A percentile compares a stretch with the other conserved stretches of the same genome.
Evolutionary conservation across 2,329 filamentous ascomycete species (phyloP).

Genomic region (Colletotrichum liaoningense): DNA sequence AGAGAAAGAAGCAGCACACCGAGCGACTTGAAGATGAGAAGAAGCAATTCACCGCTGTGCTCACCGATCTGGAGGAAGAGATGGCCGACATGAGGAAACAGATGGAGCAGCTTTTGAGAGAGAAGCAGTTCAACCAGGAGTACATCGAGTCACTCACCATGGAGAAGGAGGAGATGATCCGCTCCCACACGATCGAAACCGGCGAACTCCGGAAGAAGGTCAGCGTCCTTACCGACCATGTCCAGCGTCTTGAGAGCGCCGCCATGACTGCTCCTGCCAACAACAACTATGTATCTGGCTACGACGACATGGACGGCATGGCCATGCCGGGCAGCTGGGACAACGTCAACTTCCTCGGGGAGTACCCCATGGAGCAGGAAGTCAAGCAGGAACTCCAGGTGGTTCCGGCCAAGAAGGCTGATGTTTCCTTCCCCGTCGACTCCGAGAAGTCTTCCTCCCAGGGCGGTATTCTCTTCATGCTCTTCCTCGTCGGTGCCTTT

Average conservation of each 20-base stretch:
- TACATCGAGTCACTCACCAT: slow-evolving; percentile 81
- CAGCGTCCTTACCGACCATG: slow-evolving; percentile 79
- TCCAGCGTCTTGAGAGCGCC: slow-evolving; percentile 76
- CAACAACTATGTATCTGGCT: slow-evolving; percentile 76
- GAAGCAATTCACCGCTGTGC: slow-evolving; percentile 84
- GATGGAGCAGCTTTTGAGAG: slow-evolving; percentile 77
- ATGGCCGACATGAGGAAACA: slow-evolving; percentile 75
- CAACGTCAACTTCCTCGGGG: slow-evolving; percentile 80
- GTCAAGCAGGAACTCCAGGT: slow-evolving; percentile 70
- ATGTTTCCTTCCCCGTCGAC: slow-evolving; percentile 58
- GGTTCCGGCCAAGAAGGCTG: slow-evolving; percentile 65
- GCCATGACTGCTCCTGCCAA: slow-evolving; percentile 57
- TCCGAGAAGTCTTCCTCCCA: slow-evolving; percentile 77
- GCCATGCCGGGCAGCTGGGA: slow-evolving; percentile 87
- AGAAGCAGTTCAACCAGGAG: slow-evolving; percentile 80
- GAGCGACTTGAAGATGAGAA: slow-evolving; percentile 97
- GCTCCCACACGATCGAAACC: slow-evolving; percentile 88
- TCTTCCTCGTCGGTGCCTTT: slow-evolving; percentile 95
- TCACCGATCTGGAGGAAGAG: slow-evolving; percentile 83
- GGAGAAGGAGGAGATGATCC: slow-evolving; percentile 93
- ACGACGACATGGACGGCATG: slow-evolving; percentile 85
- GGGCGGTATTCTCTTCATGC: slow-evolving; percentile 89
- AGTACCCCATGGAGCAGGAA: slow-evolving; percentile 72
- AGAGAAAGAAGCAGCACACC: slow-evolving; percentile 98
- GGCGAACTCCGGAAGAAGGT: slow-evolving; percentile 94